Conservation (phyloP, 2,329 filamentous ascomycete species). For the Calonectria montana region DNA sequence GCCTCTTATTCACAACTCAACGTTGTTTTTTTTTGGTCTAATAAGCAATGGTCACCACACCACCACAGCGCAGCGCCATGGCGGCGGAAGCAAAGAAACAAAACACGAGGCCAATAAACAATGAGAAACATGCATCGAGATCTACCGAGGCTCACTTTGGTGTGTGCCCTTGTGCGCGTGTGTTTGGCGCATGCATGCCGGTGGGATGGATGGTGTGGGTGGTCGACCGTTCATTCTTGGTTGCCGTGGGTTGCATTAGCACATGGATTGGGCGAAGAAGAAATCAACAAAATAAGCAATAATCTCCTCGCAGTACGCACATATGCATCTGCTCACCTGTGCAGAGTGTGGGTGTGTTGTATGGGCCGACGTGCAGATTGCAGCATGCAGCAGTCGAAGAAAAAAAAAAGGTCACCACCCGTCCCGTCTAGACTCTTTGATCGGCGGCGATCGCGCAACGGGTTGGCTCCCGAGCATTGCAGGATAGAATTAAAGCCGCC, state of each 20-base stretch:
- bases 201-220: conserved; percentile 1
- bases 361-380: neutral
- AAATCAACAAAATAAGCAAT: conserved; percentile 6
- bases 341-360: neutral
- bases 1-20: neutral
- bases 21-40: neutral
- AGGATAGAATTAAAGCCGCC: conserved; percentile 9
- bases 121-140: conserved; percentile 16
- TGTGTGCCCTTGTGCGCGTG: neutral
- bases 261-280: conserved; percentile 7
- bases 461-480: conserved; percentile 5
- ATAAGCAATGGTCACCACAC: neutral
- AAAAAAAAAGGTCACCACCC: neutral
- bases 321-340: neutral
- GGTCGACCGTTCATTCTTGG: conserved; percentile 9
- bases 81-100: neutral
- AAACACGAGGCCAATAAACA: conserved; percentile 13
- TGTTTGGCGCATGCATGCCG: neutral
- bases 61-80: neutral
- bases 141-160: conserved; percentile 15
- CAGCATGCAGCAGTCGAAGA: neutral
- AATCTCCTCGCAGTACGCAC: neutral
- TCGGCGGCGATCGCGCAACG: conserved; percentile 13
- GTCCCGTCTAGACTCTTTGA: conserved; percentile 14
- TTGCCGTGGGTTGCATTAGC: conserved; percentile 2